Conservation (phyloP, 148 eudicot genomes). For the Linanthus parryae region DNA sequence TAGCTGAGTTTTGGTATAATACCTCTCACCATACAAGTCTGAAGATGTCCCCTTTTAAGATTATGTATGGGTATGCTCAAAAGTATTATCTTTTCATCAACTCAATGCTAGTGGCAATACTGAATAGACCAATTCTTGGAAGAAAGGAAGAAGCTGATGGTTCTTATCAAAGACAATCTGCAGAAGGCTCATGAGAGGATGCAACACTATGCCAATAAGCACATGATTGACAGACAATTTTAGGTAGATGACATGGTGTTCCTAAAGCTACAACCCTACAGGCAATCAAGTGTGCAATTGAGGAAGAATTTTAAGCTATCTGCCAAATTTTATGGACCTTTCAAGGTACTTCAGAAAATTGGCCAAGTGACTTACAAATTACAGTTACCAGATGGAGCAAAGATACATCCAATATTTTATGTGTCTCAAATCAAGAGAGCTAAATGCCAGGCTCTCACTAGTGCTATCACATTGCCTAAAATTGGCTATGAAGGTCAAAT, state of each 20-base stretch:
- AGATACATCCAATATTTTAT: constrained; percentile 1
- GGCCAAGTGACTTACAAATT: neutral
- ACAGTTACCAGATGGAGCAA: neutral
- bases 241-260: neutral
- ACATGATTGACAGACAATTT: neutral
- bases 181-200: neutral
- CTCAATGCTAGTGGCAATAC: too few relatives aligned
- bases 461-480: too few relatives aligned
- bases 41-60: neutral
- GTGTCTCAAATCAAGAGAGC: neutral
- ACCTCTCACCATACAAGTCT: neutral
- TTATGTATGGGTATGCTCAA: neutral
- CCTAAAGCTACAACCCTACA: neutral
- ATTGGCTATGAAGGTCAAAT: too few relatives aligned
- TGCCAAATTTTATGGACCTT: neutral
- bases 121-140: too few relatives aligned
- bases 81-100: too few relatives aligned
- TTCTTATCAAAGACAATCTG: neutral
- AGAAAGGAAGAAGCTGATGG: neutral
- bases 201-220: neutral
- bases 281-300: neutral
- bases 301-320: too few relatives aligned
- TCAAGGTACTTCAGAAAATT: neutral
- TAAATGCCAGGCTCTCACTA: too few relatives aligned
- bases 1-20: neutral